Conservation (phyloP, 345 rosid species). For the Viola odorata region DNA sequence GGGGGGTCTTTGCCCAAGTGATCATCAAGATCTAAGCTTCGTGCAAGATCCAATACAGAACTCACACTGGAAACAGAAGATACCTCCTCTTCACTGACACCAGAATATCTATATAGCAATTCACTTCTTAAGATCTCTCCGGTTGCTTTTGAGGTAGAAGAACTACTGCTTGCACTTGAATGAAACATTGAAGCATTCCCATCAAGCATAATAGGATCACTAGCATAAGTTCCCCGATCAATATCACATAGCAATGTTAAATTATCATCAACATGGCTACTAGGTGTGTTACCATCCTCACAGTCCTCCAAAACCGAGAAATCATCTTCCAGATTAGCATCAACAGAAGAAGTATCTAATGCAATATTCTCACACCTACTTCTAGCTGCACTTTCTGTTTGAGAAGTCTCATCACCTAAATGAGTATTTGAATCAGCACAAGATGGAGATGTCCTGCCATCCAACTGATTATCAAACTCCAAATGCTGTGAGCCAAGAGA, state of each 20-base stretch:
- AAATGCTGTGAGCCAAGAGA: slow-evolving; percentile 2
- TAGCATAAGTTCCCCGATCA: neutral
- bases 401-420: slow-evolving; percentile 5
- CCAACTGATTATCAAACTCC: slow-evolving; percentile 15
- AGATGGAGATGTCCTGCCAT: slow-evolving; percentile 5
- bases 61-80: slow-evolving; percentile 9
- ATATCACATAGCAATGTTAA: slow-evolving; percentile 3
- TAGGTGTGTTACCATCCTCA: slow-evolving; percentile 1
- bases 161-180: slow-evolving; percentile 1
- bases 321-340: slow-evolving; percentile 5
- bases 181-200: neutral
- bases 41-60: slow-evolving; percentile 7
- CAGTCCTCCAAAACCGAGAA: slow-evolving; percentile 15
- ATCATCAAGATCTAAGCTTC: slow-evolving; percentile 16
- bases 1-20: slow-evolving; percentile 4
- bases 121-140: slow-evolving; percentile 5
- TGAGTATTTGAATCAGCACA: slow-evolving; percentile 6
- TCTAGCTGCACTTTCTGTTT: neutral
- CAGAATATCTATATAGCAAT: slow-evolving; percentile 4
- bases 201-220: neutral
- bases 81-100: slow-evolving; percentile 12
- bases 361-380: slow-evolving; percentile 1
- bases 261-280: neutral
- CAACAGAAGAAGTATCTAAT: neutral
- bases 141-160: slow-evolving; percentile 8